Evolutionary conservation across 345 rosid species (phyloP).

Genomic region (Moricandia arvensis): DNA sequence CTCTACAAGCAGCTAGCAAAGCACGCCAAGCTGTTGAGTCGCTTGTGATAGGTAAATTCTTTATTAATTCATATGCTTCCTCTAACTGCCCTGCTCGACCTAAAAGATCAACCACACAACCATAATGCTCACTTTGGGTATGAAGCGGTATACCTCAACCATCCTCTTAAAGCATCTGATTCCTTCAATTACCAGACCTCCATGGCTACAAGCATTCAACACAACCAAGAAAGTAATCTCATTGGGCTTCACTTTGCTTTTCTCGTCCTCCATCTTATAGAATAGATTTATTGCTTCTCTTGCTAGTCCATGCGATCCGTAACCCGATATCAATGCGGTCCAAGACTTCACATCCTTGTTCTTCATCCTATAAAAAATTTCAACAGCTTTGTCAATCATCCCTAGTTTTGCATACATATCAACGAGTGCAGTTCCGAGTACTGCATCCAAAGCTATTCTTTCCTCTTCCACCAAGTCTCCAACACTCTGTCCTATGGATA

Average conservation of each 20-base stretch:
- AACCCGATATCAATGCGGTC: conserved; percentile 61
- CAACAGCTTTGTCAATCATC: conserved; percentile 46
- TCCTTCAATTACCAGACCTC: conserved; percentile 57
- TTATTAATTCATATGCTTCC: conserved; percentile 55
- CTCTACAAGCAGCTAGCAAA: conserved; percentile 64
- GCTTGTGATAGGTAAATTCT: conserved; percentile 44
- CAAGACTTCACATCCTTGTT: conserved; percentile 59
- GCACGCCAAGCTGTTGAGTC: conserved; percentile 68
- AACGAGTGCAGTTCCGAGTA: conserved; percentile 59
- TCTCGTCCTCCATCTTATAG: conserved; percentile 51
- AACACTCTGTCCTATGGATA: conserved; percentile 38
- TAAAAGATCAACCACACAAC: conserved; percentile 63
- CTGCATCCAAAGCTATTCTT: conserved; percentile 45
- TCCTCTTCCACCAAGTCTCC: conserved; percentile 42
- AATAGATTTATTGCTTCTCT: conserved; percentile 50
- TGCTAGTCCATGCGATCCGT: conserved; percentile 58
- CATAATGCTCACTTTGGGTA: conserved; percentile 63
- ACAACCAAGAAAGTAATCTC: conserved; percentile 63
- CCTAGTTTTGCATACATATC: conserved; percentile 71
- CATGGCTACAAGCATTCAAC: conserved; percentile 67
- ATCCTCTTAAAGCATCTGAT: conserved; percentile 50
- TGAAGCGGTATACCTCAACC: conserved; percentile 44
- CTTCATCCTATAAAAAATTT: conserved; percentile 46
- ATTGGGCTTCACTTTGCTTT: conserved; percentile 44
- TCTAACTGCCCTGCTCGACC: conserved; percentile 65